Evolutionary conservation across 1,284 basidiomycete species (phyloP).

Genomic region (Pascua guehoae): DNA sequence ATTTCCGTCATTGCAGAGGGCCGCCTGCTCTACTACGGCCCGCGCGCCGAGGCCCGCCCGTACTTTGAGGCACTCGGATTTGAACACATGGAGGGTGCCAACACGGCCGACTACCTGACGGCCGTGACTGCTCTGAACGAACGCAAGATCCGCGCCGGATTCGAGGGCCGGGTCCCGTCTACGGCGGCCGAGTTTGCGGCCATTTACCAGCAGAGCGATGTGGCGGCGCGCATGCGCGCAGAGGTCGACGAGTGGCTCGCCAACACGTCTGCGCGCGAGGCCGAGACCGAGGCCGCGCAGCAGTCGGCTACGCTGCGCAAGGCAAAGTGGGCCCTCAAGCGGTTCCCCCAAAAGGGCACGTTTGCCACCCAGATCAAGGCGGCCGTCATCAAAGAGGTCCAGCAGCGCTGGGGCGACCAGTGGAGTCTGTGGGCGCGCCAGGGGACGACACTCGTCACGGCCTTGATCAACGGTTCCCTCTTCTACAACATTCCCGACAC

Average conservation of each 20-base stretch:
- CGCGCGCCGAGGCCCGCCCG: constrained; percentile 63
- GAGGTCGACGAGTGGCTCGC: constrained; percentile 35
- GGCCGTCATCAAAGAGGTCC: constrained; percentile 37
- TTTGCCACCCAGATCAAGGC: constrained; percentile 38
- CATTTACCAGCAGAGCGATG: constrained; percentile 30
- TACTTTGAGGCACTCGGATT: constrained; percentile 80
- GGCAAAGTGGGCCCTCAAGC: constrained; percentile 11
- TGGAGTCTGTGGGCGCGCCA: constrained; percentile 36
- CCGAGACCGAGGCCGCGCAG: constrained; percentile 23
- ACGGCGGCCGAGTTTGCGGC: constrained; percentile 59
- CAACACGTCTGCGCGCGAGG: constrained; percentile 16
- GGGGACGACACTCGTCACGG: constrained; percentile 33
- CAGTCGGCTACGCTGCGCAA: constrained; percentile 27
- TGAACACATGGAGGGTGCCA: constrained; percentile 51
- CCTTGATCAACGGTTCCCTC: constrained; percentile 61
- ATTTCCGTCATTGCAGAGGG: constrained; percentile 68
- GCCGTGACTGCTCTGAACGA: constrained; percentile 59
- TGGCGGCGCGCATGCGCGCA: constrained; percentile 29
- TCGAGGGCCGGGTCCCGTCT: constrained; percentile 55
- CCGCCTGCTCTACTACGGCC: constrained; percentile 75
- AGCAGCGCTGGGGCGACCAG: constrained; percentile 41
- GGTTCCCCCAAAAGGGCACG: constrained; percentile 26
- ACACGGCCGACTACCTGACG: constrained; percentile 60
- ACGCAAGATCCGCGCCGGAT: constrained; percentile 56
- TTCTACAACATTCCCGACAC: constrained; percentile 63